Evolutionary conservation across 2,329 filamentous ascomycete genomes (phyloP).

Genomic region (Sarocladium oryzae): DNA sequence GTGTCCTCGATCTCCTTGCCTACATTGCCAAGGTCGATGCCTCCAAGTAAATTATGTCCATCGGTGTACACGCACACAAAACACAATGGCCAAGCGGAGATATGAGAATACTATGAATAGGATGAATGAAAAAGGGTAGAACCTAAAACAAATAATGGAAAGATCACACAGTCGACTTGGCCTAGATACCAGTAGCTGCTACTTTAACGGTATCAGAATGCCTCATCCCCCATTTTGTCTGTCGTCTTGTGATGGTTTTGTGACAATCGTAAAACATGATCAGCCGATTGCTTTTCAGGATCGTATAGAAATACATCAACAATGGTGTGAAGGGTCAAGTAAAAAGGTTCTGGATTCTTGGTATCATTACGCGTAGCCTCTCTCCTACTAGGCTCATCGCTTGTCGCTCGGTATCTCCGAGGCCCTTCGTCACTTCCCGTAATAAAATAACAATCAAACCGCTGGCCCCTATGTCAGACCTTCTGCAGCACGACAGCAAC

Average conservation of each 20-base stretch:
- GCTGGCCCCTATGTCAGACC: too few species aligned
- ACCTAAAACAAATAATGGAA: constrained; percentile 10
- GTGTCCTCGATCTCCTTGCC: constrained; percentile 74
- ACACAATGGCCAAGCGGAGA: background rate
- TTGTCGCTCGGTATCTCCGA: background rate
- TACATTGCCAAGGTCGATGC: constrained; percentile 75
- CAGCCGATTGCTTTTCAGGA: too few species aligned
- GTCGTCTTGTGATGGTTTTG: background rate
- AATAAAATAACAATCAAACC: too few species aligned
- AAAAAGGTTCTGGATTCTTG: constrained; percentile 2
- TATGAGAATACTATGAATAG: background rate
- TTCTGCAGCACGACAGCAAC: too few species aligned
- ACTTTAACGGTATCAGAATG: background rate
- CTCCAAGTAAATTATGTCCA: constrained; percentile 35
- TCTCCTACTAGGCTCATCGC: background rate
- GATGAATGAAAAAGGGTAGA: constrained; percentile 12
- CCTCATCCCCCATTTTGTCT: constrained; percentile 1
- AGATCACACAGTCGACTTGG: background rate
- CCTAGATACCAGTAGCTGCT: constrained; percentile 7
- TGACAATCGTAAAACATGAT: too few species aligned
- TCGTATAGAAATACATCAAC: too few species aligned
- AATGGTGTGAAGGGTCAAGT: background rate
- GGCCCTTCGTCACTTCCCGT: too few species aligned
- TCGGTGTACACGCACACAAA: background rate
- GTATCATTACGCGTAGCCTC: constrained; percentile 6